Percentiles rank a stretch among this genome's conserved stretches.
phyloP scores from a whole-genome alignment of 495 filamentous ascomycete genomes.

The Margaritispora aquatica region DNA sequence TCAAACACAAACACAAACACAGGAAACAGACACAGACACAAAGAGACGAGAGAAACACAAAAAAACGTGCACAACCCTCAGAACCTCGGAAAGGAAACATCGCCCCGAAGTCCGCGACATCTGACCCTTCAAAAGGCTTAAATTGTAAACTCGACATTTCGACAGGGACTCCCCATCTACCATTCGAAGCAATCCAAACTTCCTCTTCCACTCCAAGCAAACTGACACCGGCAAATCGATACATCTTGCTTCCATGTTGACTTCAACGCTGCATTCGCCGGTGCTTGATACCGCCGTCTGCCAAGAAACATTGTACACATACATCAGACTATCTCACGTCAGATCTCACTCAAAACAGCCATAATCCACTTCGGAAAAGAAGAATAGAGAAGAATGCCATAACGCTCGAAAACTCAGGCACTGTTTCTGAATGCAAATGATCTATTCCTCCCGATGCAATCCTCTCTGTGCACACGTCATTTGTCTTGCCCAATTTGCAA shows the following conservation, averaged over 20 bases:
- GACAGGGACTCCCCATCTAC: not conserved
- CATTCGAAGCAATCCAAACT: not conserved
- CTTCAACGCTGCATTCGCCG: not conserved
- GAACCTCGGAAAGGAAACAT: not conserved
- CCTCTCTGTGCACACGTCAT: not conserved
- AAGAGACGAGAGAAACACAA: too few relatives aligned
- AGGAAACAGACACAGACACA: too few relatives aligned
- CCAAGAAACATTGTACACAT: not conserved
- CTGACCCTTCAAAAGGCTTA: not conserved
- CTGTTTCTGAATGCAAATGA: constrained; percentile 19
- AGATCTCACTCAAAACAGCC: not conserved
- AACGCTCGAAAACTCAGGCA: constrained; percentile 1
- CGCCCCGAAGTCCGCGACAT: not conserved
- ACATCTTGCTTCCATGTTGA: not conserved
- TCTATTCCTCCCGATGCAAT: constrained; percentile 23
- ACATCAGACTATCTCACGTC: not conserved
- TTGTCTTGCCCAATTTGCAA: not conserved
- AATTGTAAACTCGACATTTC: not conserved
- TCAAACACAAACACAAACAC: too few relatives aligned
- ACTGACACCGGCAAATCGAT: not conserved
- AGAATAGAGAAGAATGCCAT: not conserved
- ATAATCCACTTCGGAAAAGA: not conserved
- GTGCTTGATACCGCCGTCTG: not conserved
- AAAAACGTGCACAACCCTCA: not conserved
- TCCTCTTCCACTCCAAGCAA: not conserved